Conservation (phyloP, 768 basidiomycete species). For the Kondoa malvinella region DNA sequence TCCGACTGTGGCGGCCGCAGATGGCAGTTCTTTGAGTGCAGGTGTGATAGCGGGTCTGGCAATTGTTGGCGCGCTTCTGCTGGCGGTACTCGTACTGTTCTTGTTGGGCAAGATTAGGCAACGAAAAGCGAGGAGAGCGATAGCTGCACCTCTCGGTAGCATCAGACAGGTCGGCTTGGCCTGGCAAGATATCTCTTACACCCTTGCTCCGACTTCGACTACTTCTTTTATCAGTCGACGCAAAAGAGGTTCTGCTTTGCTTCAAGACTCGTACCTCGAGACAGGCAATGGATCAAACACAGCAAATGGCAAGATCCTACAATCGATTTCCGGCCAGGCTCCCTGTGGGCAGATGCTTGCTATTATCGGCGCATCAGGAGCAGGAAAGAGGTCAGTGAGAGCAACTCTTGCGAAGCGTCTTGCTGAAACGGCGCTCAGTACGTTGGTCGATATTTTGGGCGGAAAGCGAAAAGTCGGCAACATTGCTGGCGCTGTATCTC, state of each 20-base stretch:
- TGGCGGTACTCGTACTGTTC: slow-evolving; percentile 45
- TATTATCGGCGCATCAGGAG: slow-evolving; percentile 77
- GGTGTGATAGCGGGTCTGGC: slow-evolving; percentile 85
- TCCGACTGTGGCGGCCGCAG: slow-evolving; percentile 18
- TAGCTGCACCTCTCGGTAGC: background rate
- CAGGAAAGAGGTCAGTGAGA: slow-evolving; percentile 24
- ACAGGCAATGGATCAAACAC: slow-evolving; percentile 28
- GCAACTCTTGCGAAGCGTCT: background rate
- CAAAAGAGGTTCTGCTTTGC: background rate
- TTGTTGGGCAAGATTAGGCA: slow-evolving; percentile 48
- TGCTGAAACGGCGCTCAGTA: slow-evolving; percentile 27
- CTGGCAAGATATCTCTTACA: slow-evolving; percentile 14
- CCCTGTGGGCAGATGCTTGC: slow-evolving; percentile 69
- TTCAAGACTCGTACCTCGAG: background rate
- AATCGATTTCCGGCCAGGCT: slow-evolving; percentile 53
- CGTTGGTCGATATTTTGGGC: slow-evolving; percentile 76
- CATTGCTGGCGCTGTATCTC: slow-evolving; percentile 45
- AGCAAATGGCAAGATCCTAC: slow-evolving; percentile 48
- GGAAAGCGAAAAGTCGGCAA: slow-evolving; percentile 61
- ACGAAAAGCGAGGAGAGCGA: slow-evolving; percentile 43
- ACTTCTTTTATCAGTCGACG: background rate
- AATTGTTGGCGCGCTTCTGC: slow-evolving; percentile 54
- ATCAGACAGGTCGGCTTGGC: slow-evolving; percentile 2
- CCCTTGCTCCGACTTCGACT: slow-evolving; percentile 2
- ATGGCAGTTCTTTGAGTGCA: slow-evolving; percentile 38